Base-by-base conservation (phyloP, 225 moss, liverwort and hornwort genomes). In the Pseudisothecium myosuroides region DNA sequence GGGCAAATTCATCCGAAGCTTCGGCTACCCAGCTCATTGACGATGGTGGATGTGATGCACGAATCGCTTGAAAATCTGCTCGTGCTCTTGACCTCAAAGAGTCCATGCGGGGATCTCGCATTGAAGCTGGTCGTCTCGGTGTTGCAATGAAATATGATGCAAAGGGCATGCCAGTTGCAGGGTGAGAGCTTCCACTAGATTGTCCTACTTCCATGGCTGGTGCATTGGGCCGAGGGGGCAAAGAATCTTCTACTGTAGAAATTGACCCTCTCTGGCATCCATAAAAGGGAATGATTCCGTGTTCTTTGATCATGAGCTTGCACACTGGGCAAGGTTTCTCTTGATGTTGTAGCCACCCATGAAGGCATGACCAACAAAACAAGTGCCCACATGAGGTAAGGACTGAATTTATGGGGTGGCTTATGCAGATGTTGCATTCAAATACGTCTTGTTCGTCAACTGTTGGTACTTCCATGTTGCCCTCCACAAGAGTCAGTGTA, bases 391-490 rank as follows among this genome's bases (percentile, higher is more conserved):
- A 76, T 13, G 14, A 52, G 3, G 22, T 76, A 36, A 76, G 36
- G 16, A 55, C 6, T 54, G 16, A 78, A 15, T 78, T 78, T 37
- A 0, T 54, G 2, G n/a, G n/a, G 17, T 77, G n/a, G 17, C 3
- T n/a, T 17, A n/a, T 56, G 24, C 56, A 79, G 56, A 79, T 79
- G n/a, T 39, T 56, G 56, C 56, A 56, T 79, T 54, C 5, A n/a
- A 79, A 56, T 3, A 17, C 7, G 0, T 79, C n/a, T 27, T 1
- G 3, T 1, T 55, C 17, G 0, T 56, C 2, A 0, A 11, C 1
- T 10, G 1, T 6, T 14, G 27, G 20, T 12, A 8, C 5, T 20
- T 76, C 20, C 34, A 50, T 50, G 8, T 21, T 76, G 4, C 1
- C 11, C 5, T 56, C 79, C 3, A n/a, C n/a, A 3, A n/a, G 17